These are phyloP conservation scores for Salix brachista DNA, from an alignment of 345 rosid species.

Conservation along the genomic window DNA sequence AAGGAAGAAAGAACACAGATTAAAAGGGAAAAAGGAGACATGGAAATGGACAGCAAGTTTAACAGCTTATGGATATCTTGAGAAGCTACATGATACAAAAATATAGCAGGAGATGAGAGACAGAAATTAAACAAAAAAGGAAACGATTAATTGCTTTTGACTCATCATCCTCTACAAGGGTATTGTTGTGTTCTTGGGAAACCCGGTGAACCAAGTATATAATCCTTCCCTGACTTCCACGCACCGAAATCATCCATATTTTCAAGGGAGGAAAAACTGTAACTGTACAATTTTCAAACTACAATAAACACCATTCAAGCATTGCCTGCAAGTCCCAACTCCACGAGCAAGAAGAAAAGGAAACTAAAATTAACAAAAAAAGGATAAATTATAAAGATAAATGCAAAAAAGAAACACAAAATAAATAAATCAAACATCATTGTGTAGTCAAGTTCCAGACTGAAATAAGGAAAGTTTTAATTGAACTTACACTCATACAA, in stretches of 20 bases:
- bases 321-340: background rate
- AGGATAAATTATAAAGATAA: background rate
- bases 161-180: background rate
- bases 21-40: conserved; percentile 18
- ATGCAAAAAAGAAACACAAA: background rate
- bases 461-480: background rate
- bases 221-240: background rate
- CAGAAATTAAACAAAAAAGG: background rate
- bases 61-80: conserved; percentile 14
- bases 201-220: background rate
- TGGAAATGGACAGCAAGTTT: conserved; percentile 19
- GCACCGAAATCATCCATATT: background rate
- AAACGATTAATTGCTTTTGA: background rate
- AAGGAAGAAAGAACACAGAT: background rate
- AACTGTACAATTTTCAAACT: background rate
- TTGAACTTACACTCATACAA: conserved; percentile 41
- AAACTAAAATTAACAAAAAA: background rate
- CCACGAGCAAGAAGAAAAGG: background rate
- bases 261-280: background rate
- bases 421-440: background rate
- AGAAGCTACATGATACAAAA: conserved; percentile 7
- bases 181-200: background rate
- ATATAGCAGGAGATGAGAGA: background rate
- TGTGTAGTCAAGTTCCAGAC: background rate
- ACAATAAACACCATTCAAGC: background rate